Base-by-base conservation (phyloP, 192 early-diverging fungal species). In the Gigaspora rosea region DNA sequence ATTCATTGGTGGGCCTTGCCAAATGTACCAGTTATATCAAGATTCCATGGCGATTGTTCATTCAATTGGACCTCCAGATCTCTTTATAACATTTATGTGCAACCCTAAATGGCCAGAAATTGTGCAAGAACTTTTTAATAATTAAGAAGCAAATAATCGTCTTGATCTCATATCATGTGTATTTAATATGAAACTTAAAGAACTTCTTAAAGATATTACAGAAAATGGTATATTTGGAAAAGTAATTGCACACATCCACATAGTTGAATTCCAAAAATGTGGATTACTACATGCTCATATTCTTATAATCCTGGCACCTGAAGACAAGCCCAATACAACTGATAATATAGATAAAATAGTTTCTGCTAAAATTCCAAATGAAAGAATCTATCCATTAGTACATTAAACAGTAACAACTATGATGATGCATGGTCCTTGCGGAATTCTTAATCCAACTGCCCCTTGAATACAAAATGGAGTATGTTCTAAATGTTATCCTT, bases 81-180 rank as follows among this genome's bases (percentile, higher is more conserved):
- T 83, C 4, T 85, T 85, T 63, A 74, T 81, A n/a, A 85, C 82
- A 15, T 80, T 85, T 41, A 85, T 78, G 61, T 70, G 78, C 73
- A 65, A 70, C 70, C 54, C 76, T 73, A 36, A 11, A 16, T 63
- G 84, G 82, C 73, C 52, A 67, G 33, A 80, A 22, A 79, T 73
- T 7, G 77, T 2, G 7, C 71, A 15, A 73, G 75, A 46, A 63
- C 66, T 78, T 52, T 22, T 75, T 47, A 12, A 36, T 5, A 11
- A 27, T 32, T 76, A 81, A 49, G 20, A 9, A 4, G 72, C 71
- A 7, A 5, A 18, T 22, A 77, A 81, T 47, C 76, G 77, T 13
- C 77, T 68, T 36, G 79, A 80, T 68, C 52, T 82, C 7, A 50
- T 7, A 0, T 13, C 77, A 4, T 48, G 74, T 16, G 79, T 78